Evolutionary conservation across 495 filamentous ascomycete genomes (phyloP), one percentile per base, ranked within the genome.

Genomic region (Haplographium delicatum): DNA sequence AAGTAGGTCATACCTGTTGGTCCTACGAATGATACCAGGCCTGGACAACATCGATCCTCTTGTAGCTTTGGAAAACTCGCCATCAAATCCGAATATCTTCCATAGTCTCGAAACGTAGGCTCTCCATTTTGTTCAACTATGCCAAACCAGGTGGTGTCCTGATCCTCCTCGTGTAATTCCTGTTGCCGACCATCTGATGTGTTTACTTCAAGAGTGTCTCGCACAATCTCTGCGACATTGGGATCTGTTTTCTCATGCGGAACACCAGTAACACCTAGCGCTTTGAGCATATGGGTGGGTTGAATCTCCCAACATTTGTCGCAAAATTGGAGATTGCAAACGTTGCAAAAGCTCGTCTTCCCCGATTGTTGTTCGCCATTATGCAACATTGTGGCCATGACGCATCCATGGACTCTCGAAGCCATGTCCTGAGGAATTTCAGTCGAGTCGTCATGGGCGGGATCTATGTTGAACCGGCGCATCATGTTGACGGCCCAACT

Each of bases 61-160:
- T 66, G 55, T 25, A 54, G 55, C 1, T 46, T 62, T 1, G 57
- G 58, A 15, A 61, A 68, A 10, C 71, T 61, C 23, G 60, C 53
- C 62, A 79, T 68, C 6, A 77, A 63, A 5, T 57, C 58, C 18
- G 64, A 61, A 56, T 69, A 69, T 38, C 68, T 56, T 4, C 59
- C 65, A 49, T 65, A 72, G 38, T 72, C 68, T 22, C 66, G 63
- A 25, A 74, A 68, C 27, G 64, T 53, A 18, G 68, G 60, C 16
- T 58, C 30, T 19, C 57, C 58, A 9, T 56, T 47, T 5, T 56
- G 59, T 58, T 67, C 65, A 40, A 59, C 53, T 24, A 72, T 62
- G 0, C 72, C 70, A 43, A 78, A 77, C 73, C 74, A 78, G 1
- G 66, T 72, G 0, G 73, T 73, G 38, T 73, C 66, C 50, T 66